These are phyloP conservation scores for Hemileccinum rubropunctum DNA, from an alignment of 768 basidiomycete species.

Conservation along the genomic window DNA sequence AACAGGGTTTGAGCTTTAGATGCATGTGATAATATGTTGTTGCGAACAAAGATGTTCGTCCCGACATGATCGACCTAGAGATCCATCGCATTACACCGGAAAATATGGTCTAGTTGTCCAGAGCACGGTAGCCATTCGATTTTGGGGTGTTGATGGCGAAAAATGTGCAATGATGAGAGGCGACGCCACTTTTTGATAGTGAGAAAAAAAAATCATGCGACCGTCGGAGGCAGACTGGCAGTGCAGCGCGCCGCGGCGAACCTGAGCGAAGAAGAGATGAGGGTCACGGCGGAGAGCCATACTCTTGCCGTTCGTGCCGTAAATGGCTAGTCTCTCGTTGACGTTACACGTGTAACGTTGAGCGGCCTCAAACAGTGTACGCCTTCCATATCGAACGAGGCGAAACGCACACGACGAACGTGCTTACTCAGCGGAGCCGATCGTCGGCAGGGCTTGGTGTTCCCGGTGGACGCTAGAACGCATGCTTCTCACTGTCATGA, in stretches of 20 bases:
- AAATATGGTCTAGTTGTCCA: not conserved
- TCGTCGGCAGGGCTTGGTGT: no score
- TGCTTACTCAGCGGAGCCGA: slow-evolving; percentile 12
- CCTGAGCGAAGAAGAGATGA: not conserved
- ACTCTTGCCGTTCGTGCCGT: not conserved
- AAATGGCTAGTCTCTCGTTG: slow-evolving; percentile 2
- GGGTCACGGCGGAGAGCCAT: not conserved
- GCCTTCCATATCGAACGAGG: not conserved
- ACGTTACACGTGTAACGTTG: slow-evolving; percentile 32
- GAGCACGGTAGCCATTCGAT: not conserved
- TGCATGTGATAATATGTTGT: no score
- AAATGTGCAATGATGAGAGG: slow-evolving; percentile 8
- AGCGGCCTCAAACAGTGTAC: slow-evolving; percentile 9
- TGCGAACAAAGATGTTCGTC: no score
- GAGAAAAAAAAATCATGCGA: slow-evolving; percentile 4
- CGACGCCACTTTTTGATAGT: slow-evolving; percentile 6
- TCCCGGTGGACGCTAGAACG: no score
- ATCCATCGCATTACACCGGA: not conserved
- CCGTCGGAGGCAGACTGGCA: not conserved
- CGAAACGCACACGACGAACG: no score
- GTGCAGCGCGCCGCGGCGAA: not conserved
- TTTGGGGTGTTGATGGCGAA: slow-evolving; percentile 8
- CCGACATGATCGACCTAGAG: no score
- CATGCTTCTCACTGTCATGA: no score
- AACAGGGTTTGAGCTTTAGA: not conserved